Base-by-base conservation (phyloP, 2,329 filamentous ascomycete genomes). In the Cercospora beticola region DNA sequence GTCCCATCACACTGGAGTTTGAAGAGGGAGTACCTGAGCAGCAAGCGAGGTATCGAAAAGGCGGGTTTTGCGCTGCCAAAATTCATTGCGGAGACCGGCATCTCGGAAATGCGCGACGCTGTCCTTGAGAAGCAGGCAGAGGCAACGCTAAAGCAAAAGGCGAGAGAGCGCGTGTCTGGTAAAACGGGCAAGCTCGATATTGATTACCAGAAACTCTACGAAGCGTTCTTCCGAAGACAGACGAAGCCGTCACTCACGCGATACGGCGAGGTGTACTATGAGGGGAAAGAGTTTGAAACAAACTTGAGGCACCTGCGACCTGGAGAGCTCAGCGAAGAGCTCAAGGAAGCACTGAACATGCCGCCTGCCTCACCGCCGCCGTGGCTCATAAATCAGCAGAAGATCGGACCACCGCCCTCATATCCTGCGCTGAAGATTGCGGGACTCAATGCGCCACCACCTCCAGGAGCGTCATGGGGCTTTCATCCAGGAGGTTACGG, bases 221-320 rank as follows among this genome's bases (percentile, higher is more conserved):
- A 98, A 78, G 95, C 95, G 4, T 99, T 99, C 84, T 99, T 99
- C 85, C 89, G 93, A 68, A 96, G 97, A 78, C 95, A 99, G 82
- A 97, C 93, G 49, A 99, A 99, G 81, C 95, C 95, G 0, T 90
- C 93, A 74, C 83, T 99, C 71, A 98, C 95, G 33, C 88, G 94
- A 54, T 99, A 97, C 75, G 95, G 95, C 49, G 95, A 99, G 80
- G 94, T 99, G n/a, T 99, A 99, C 81, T 98, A 98, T 79, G 95
- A 99, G 81, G 95, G 95, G 78, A 99, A 99, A 80, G 95, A 99
- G 79, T 95, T 92, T 77, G 95, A 99, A 81, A 97, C 95, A 0
- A 97, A 98, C 78, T 87, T 97, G 71, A 90, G 92, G 74, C 92
- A 97, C 81, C 87, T 97, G 68, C 89, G 93, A 72, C 92, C 95